Evolutionary conservation across 139 green algal species (phyloP), one percentile per base, ranked within the genome.

Genomic region (Pleodorina starrii): DNA sequence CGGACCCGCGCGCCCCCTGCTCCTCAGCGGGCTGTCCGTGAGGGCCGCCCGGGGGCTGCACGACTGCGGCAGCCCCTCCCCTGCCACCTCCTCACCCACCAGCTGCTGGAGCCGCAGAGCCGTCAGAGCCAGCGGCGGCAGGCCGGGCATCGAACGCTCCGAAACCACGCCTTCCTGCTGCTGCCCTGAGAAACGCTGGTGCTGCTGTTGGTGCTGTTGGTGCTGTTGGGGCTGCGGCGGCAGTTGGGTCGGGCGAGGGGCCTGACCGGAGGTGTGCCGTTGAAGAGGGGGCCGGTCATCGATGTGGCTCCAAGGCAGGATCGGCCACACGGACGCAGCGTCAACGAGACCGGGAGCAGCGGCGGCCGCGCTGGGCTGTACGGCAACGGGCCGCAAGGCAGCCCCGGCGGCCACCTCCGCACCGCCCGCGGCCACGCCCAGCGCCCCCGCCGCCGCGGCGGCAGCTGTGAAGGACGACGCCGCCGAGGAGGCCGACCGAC

Each of bases 1-100:
- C n/a, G n/a, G n/a, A n/a, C n/a, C n/a, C n/a, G n/a, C n/a, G n/a
- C n/a, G n/a, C n/a, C n/a, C n/a, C n/a, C n/a, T n/a, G n/a, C n/a
- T n/a, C n/a, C n/a, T n/a, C 68, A 69, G 32, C 32, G 66, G 82
- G 44, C 63, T 69, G 35, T 88, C 82, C 19, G 66, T 71, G 25
- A 50, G 32, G 29, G 63, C 82, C 3, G 66, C 82, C 14, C 82
- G 66, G 0, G 82, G 82, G n/a, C 82, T 79, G 68, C 82, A 80
- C 4, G 57, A 51, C 19, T 32, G 29, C 16, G 32, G 63, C 54
- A n/a, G n/a, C 63, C 63, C 46, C 51, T 51, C 2, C 72, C 72
- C 40, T 23, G 7, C 72, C n/a, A 19, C 82, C 0, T 46, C 82
- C 5, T 59, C 57, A 0, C 5, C 40, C 7, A 35, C 3, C 38